Evolutionary conservation across 2,329 filamentous ascomycete genomes (phyloP).

Genomic region (Pyrenophora tritici-repentis): DNA sequence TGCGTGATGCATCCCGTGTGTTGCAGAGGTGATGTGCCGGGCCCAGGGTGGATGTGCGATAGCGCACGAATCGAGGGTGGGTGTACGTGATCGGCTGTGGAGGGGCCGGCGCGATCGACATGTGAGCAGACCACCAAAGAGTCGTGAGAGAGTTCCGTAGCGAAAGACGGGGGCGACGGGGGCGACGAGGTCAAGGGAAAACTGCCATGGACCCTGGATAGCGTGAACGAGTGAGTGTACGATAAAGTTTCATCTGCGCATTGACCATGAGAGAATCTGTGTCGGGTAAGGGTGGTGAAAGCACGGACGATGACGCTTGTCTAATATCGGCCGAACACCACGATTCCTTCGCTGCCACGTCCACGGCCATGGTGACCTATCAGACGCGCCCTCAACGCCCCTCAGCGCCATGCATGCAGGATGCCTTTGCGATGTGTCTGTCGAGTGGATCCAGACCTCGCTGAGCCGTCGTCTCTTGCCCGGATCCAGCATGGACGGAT

Average conservation of each 20-base stretch:
- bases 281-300: neutral
- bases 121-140: neutral
- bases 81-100: slow-evolving; percentile 9
- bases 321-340: neutral
- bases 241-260: too few species aligned
- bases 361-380: neutral
- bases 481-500: slow-evolving; percentile 4
- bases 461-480: slow-evolving; percentile 8
- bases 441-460: slow-evolving; percentile 8
- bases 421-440: slow-evolving; percentile 1
- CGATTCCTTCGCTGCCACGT: neutral
- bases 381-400: neutral
- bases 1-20: neutral
- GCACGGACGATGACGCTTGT: too few species aligned
- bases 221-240: neutral
- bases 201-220: neutral
- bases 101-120: slow-evolving; percentile 13
- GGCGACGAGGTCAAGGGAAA: neutral
- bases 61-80: neutral
- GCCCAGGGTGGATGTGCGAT: neutral
- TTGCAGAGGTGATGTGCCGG: neutral
- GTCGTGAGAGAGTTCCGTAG: neutral
- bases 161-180: neutral
- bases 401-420: slow-evolving; percentile 1
- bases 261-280: neutral